phyloP scores from a whole-genome alignment of 257 asterid species.

The Scutellaria galericulata region DNA sequence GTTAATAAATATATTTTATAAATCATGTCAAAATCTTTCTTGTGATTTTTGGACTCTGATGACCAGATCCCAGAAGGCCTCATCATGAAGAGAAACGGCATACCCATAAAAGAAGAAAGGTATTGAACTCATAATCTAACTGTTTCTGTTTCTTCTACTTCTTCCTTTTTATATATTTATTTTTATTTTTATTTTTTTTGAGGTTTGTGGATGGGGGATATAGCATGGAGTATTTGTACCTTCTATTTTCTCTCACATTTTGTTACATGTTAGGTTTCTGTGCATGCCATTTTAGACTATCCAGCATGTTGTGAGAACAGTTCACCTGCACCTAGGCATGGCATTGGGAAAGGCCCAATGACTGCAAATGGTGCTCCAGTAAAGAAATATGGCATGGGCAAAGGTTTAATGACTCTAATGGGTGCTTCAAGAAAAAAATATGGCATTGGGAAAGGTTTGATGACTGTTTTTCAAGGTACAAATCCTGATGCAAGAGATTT shows the following conservation, averaged over 20 bases:
- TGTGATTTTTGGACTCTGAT: slow-evolving; percentile 37
- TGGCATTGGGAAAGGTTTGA: slow-evolving; percentile 74
- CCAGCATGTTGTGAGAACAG: slow-evolving; percentile 49
- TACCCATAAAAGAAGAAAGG: slow-evolving; percentile 74
- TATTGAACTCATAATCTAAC: slow-evolving; percentile 35
- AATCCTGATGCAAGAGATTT: slow-evolving; percentile 49
- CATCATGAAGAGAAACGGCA: slow-evolving; percentile 50
- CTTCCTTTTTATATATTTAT: no score
- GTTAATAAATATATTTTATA: slow-evolving; percentile 8
- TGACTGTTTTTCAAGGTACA: slow-evolving; percentile 56
- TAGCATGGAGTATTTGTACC: slow-evolving; percentile 21
- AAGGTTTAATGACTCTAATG: slow-evolving; percentile 53
- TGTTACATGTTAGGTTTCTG: slow-evolving; percentile 50
- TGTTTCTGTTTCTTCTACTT: background rate
- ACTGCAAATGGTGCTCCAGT: slow-evolving; percentile 43
- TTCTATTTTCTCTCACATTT: slow-evolving; percentile 25
- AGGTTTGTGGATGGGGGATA: background rate
- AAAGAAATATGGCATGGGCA: slow-evolving; percentile 63
- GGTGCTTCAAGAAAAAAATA: slow-evolving; percentile 46
- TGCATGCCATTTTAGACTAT: slow-evolving; percentile 47
- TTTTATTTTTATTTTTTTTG: background rate
- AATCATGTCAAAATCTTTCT: slow-evolving; percentile 20
- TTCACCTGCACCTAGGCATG: slow-evolving; percentile 50
- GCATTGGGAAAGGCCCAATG: slow-evolving; percentile 80
- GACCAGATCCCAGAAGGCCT: slow-evolving; percentile 62